Conservation (phyloP, 2,329 filamentous ascomycete genomes). For the Trichoderma aggressivum region DNA sequence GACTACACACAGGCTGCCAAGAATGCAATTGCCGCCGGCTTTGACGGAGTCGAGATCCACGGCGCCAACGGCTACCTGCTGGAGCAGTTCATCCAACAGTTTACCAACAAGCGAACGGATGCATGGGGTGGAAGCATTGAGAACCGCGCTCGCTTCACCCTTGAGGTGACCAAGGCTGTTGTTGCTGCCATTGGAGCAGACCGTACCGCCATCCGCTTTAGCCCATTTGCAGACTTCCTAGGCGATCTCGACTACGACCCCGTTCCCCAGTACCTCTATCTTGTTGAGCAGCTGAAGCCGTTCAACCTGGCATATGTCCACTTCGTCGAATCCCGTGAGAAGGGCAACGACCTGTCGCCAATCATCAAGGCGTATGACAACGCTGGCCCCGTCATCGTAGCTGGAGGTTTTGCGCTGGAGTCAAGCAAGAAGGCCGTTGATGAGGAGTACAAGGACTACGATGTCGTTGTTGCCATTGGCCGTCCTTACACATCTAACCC, state of each 20-base stretch:
- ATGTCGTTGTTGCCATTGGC: conserved; percentile 6
- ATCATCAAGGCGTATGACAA: conserved; percentile 8
- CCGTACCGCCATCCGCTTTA: conserved; percentile 51
- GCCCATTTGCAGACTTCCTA: conserved; percentile 44
- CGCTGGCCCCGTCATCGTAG: neutral
- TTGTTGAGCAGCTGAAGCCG: conserved; percentile 7
- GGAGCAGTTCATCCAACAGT: conserved; percentile 59
- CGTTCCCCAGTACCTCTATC: neutral
- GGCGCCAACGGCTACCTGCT: conserved; percentile 59
- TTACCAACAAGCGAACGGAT: conserved; percentile 51
- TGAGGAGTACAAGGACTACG: conserved; percentile 1
- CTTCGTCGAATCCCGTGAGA: conserved; percentile 5
- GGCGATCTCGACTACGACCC: neutral
- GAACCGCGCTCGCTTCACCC: conserved; percentile 49
- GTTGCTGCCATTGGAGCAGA: conserved; percentile 46
- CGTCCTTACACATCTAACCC: conserved; percentile 12
- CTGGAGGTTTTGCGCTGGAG: neutral
- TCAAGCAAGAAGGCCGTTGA: conserved; percentile 11
- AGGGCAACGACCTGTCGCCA: neutral
- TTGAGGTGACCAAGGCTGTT: conserved; percentile 46
- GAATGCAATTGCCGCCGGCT: conserved; percentile 59
- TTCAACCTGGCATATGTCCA: conserved; percentile 4
- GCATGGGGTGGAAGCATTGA: conserved; percentile 53
- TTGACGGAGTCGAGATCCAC: conserved; percentile 65
- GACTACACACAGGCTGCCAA: conserved; percentile 56